Conservation (phyloP, 768 basidiomycete genomes). For the Coprinopsis sp. region DNA sequence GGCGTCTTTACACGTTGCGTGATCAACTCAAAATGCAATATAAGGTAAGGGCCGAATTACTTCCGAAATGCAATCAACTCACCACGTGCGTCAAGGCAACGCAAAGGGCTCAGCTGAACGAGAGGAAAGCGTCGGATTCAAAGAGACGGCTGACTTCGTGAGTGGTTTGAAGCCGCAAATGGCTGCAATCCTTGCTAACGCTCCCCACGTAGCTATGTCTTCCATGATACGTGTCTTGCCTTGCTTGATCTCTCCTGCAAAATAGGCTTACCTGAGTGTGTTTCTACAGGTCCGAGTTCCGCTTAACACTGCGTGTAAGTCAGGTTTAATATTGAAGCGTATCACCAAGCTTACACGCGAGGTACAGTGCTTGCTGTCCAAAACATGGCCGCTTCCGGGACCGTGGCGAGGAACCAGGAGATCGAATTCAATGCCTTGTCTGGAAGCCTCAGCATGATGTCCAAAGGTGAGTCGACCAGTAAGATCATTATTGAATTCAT, state of each 20-base stretch:
- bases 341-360: neutral
- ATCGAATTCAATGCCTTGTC: constrained; percentile 86
- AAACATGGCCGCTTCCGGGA: constrained; percentile 81
- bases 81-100: constrained; percentile 38
- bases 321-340: neutral
- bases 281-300: constrained; percentile 72
- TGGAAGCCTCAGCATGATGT: constrained; percentile 85
- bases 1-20: constrained; percentile 63
- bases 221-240: constrained; percentile 59
- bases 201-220: constrained; percentile 50
- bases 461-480: constrained; percentile 52
- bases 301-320: constrained; percentile 66
- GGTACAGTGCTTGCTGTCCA: constrained; percentile 73
- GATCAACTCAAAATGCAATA: constrained; percentile 75
- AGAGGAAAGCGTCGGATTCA: constrained; percentile 71
- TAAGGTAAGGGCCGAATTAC: constrained; percentile 30
- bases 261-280: constrained; percentile 10
- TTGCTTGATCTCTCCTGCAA: neutral
- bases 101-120: constrained; percentile 73
- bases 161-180: too few relatives aligned
- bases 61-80: neutral
- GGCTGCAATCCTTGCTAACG: neutral
- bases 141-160: constrained; percentile 79
- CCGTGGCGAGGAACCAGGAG: constrained; percentile 68
- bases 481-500: too few relatives aligned